Percentiles rank a stretch among this genome's conserved stretches.
Conservation (phyloP, 495 filamentous ascomycete genomes). For the Friedmanniomyces endolithicus region DNA sequence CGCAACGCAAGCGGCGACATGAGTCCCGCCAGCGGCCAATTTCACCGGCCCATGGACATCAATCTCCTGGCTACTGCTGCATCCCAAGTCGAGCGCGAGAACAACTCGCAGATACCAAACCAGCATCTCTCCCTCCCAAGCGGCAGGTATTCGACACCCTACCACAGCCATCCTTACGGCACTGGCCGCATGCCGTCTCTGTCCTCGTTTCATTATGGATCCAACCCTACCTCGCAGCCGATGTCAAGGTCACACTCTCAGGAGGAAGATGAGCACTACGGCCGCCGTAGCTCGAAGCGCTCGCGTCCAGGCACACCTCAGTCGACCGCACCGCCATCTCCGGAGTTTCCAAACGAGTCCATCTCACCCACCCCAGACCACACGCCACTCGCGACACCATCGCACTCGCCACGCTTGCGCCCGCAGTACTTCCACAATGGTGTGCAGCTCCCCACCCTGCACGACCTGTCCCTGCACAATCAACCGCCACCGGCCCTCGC, state of each 20-base stretch:
- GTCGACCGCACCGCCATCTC: conserved; percentile 90
- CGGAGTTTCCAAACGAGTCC: conserved; percentile 95
- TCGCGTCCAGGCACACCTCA: conserved; percentile 87
- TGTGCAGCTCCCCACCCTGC: conserved; percentile 72
- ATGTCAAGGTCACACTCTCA: conserved; percentile 90
- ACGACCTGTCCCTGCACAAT: conserved; percentile 73
- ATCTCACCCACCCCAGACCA: conserved; percentile 93
- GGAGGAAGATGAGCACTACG: conserved; percentile 66
- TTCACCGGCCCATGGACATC: conserved; percentile 57
- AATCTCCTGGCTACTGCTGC: conserved; percentile 84
- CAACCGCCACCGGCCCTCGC: conserved; percentile 60
- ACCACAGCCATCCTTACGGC: conserved; percentile 22
- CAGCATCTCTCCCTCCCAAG: conserved; percentile 47
- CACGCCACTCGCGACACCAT: conserved; percentile 88
- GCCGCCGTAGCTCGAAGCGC: conserved; percentile 65
- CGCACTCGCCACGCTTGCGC: conserved; percentile 83
- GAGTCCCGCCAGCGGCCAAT: conserved; percentile 32
- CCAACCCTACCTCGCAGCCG: conserved; percentile 40
- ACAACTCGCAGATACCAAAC: conserved; percentile 40
- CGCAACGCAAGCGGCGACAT: conserved; percentile 32
- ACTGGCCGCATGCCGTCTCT: conserved; percentile 52
- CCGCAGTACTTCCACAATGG: conserved; percentile 53
- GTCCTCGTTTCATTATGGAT: conserved; percentile 59
- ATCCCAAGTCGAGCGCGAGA: conserved; percentile 74
- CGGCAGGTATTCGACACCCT: conserved; percentile 41